Percentiles rank a stretch among this genome's conserved stretches.
phyloP scores from a whole-genome alignment of 1,284 basidiomycete species.

The Cystobasidiaceae sp. region DNA sequence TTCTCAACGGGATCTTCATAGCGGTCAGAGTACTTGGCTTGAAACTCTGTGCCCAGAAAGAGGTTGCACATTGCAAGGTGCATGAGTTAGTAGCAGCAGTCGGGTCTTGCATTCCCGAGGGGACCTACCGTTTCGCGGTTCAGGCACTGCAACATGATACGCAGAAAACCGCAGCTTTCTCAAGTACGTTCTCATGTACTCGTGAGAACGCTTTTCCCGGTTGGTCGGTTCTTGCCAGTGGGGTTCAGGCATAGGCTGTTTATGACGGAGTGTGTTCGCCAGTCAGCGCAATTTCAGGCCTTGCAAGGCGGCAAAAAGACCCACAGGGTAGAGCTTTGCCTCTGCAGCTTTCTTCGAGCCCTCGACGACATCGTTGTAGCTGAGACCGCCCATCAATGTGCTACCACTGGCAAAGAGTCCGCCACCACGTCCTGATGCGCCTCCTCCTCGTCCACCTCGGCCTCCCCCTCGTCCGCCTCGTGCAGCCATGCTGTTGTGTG shows the following conservation, averaged over 20 bases:
- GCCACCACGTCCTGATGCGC: constrained; percentile 20
- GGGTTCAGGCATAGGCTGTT: constrained; percentile 3
- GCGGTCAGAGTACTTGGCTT: constrained; percentile 24
- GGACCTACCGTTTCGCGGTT: constrained; percentile 13
- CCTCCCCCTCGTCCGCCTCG: constrained; percentile 24
- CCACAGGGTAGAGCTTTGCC: constrained; percentile 19
- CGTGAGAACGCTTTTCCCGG: constrained; percentile 9
- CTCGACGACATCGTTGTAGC: constrained; percentile 21
- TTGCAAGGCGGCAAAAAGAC: background rate
- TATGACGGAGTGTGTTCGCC: background rate
- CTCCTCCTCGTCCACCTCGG: constrained; percentile 17
- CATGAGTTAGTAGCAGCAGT: background rate
- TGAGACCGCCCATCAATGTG: constrained; percentile 23
- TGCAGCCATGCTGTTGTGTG: background rate
- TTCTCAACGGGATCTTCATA: constrained; percentile 27
- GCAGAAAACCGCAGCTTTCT: constrained; percentile 10
- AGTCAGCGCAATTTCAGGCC: background rate
- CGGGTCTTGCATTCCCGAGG: background rate
- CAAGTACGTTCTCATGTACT: constrained; percentile 24
- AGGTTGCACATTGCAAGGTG: background rate
- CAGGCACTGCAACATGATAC: constrained; percentile 24
- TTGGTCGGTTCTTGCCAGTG: constrained; percentile 12
- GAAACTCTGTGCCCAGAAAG: background rate
- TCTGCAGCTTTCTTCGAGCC: background rate
- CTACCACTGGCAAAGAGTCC: constrained; percentile 22